A percentile compares a stretch with the other conserved stretches of the same genome.
These are phyloP conservation scores for Physaria fendleri DNA, from an alignment of 345 rosid genomes.

Conservation along the genomic window DNA sequence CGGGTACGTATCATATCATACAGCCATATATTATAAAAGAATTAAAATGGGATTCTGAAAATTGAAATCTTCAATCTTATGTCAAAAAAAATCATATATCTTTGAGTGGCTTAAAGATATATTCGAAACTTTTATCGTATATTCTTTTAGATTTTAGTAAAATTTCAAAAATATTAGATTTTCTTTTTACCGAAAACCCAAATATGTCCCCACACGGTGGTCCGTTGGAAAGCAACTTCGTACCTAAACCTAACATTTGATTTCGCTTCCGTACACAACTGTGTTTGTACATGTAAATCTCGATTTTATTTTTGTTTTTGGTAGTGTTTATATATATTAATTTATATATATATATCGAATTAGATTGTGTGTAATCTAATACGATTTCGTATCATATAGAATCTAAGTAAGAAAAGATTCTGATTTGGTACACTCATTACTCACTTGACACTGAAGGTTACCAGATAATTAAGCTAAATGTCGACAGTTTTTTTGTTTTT, in stretches of 20 bases:
- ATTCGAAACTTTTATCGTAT: no score
- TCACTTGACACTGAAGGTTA: not conserved
- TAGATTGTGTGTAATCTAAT: not conserved
- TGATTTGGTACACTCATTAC: constrained; percentile 2
- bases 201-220: constrained; percentile 10
- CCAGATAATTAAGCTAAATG: not conserved
- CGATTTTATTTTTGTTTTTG: not conserved
- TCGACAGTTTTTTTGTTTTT: not conserved
- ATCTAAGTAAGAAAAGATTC: not conserved
- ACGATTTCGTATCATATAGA: not conserved
- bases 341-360: not conserved
- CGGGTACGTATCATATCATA: not conserved
- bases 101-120: no score
- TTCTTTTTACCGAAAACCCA: no score
- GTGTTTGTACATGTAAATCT: not conserved
- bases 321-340: not conserved
- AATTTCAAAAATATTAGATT: no score
- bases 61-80: not conserved
- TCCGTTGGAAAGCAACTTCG: constrained; percentile 12
- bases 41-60: not conserved
- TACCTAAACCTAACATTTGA: constrained; percentile 3
- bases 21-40: not conserved
- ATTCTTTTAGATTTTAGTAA: not conserved
- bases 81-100: no score
- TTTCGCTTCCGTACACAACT: constrained; percentile 6